Base-by-base conservation (phyloP, 83 land plant genomes). In the Picea abies region DNA sequence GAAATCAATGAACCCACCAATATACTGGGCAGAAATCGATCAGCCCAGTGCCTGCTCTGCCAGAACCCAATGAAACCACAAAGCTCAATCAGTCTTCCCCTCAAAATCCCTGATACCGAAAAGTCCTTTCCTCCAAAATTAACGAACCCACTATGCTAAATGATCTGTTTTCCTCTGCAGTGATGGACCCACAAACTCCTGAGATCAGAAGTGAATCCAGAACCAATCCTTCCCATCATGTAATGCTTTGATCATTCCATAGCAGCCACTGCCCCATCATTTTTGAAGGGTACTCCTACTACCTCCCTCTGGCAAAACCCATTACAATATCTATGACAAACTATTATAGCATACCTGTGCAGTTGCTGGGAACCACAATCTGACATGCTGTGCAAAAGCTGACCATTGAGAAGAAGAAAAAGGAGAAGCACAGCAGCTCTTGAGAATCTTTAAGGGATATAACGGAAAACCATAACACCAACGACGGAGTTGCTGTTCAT, bases 321-420 rank as follows among this genome's bases (percentile, higher is more conserved):
- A 47, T 47, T 75, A 49, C 29, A 75, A 75, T 47, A 75, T 47
- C 26, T 44, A 75, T n/a, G 49, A 75, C 25, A 47, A 75, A 44
- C 23, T 44, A 20, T 11, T 19, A 75, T 41, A 47, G 11, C 78
- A 75, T 75, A 75, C 60, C 49, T 75, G 78, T 75, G 78, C 23
- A 75, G 23, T 75, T 23, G 78, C 29, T 75, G 78, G 78, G 78
- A 75, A 75, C 78, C 41, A 75, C 58, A 75, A 75, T 75, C 78
- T 75, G 78, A 75, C 78, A 75, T 75, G 78, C 78, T 75, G 78
- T 75, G 78, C 78, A 75, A 75, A 75, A 75, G 78, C 78, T 75
- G 78, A 75, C 78, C 78, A 56, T 56, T 2, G 60, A 12, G 60
- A 56, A 12, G 60, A 56, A 56, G 15, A 56, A 56, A 56, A 56